These are phyloP conservation scores for Phytopythium oedochilum DNA, from an alignment of 352 stramenopile species.

Conservation along the genomic window DNA sequence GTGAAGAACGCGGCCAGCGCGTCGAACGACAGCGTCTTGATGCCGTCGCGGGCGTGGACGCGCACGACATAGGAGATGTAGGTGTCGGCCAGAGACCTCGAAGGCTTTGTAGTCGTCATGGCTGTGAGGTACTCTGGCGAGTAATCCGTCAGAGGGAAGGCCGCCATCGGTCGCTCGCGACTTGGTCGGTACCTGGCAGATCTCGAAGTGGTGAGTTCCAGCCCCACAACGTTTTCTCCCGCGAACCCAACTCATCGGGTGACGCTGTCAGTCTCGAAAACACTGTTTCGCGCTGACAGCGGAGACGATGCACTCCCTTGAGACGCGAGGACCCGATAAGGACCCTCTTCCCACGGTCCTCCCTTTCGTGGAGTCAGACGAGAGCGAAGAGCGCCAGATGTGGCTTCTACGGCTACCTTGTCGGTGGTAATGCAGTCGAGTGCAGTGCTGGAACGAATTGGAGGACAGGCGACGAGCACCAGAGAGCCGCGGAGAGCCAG, in stretches of 20 bases:
- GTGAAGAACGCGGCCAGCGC: conserved; percentile 38
- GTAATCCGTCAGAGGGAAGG: neutral
- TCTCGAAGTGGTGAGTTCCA: neutral
- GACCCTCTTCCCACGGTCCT: neutral
- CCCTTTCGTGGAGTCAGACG: neutral
- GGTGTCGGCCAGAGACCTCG: conserved; percentile 9
- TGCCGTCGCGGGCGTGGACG: conserved; percentile 26
- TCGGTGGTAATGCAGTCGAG: neutral
- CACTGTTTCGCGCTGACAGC: too few species aligned
- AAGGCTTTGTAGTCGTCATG: neutral
- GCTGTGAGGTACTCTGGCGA: neutral
- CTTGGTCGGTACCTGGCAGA: neutral
- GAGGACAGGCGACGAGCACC: neutral
- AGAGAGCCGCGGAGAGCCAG: neutral
- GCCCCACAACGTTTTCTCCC: too few species aligned
- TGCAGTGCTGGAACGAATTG: neutral
- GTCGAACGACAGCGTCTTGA: conserved; percentile 52
- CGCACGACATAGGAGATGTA: conserved; percentile 28
- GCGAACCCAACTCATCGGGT: too few species aligned
- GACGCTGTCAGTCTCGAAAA: too few species aligned
- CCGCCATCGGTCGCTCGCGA: too few species aligned
- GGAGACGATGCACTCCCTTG: too few species aligned
- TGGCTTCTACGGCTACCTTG: neutral
- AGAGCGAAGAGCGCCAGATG: neutral
- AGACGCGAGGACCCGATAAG: neutral